Percentiles rank a stretch among this genome's conserved stretches.
phyloP scores from a whole-genome alignment of 1,139 yeast genomes.

The Taphrina deformans region DNA sequence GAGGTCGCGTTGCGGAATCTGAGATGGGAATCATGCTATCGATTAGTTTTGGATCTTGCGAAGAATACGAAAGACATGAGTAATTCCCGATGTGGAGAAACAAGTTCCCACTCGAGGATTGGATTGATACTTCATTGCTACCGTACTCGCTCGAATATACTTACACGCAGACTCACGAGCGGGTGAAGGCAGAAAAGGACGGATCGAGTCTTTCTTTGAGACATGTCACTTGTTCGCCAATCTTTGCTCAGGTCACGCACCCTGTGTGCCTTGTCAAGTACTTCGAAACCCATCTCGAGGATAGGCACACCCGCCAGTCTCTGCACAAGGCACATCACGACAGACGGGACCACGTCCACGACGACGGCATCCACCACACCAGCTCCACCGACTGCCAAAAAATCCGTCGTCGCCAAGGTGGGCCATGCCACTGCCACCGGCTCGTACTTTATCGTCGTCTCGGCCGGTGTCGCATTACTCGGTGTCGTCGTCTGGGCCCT shows the following conservation, averaged over 20 bases:
- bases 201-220: not conserved
- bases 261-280: not conserved
- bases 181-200: too few species aligned
- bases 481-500: conserved; percentile 31
- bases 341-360: not conserved
- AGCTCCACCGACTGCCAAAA: not conserved
- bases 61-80: not conserved
- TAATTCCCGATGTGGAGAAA: not conserved
- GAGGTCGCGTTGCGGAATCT: conserved; percentile 5
- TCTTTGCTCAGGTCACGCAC: not conserved
- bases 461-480: conserved; percentile 23
- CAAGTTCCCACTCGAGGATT: too few species aligned
- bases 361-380: not conserved
- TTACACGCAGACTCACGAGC: not conserved
- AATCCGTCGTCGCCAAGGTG: conserved; percentile 8
- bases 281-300: not conserved
- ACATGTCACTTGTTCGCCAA: not conserved
- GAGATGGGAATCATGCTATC: not conserved
- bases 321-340: not conserved
- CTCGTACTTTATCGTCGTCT: conserved; percentile 19
- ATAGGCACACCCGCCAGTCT: not conserved
- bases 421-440: conserved; percentile 31
- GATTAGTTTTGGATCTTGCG: not conserved
- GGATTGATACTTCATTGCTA: too few species aligned
- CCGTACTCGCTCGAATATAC: too few species aligned